Base-by-base conservation (phyloP, 2,329 filamentous ascomycete genomes). In the Aschersonia sp. region DNA sequence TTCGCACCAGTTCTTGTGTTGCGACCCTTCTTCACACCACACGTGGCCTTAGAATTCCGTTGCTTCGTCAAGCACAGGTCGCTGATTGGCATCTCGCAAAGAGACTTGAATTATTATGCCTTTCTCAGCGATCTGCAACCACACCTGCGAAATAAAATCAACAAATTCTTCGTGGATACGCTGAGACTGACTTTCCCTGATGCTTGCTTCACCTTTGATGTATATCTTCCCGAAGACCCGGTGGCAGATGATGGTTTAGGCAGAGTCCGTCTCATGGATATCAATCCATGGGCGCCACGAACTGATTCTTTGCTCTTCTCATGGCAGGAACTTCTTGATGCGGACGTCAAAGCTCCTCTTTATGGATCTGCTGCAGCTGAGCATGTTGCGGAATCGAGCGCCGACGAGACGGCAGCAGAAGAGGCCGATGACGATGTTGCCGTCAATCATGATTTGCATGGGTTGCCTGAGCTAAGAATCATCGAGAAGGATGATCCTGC, bases 41-140 rank as follows among this genome's bases (percentile, higher is more conserved):
- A 96, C 61, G 87, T 89, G 0, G 85, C 87, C 0, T 78, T 96
- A 50, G 92, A 98, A 63, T 98, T 98, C 65, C 79, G 92, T 30
- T 96, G 89, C 62, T 98, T 97, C 59, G 92, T 97, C 40, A 86
- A 90, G 57, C 73, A 88, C 49, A 75, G 87, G 9, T 78, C 78
- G 47, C 72, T 98, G 12, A 73, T 98, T 41, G 88, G 81, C 50
- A 81, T 97, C 49, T 85, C 83, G 35, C 92, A 97, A 66, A 79
- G 92, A 5, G 90, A 97, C 61, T 74, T 90, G 46, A 95, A 94
- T 59, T 78, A 92, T 67, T 97, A 90, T 63, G 79, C 84, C 10
- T 98, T 96, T 61, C 72, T 97, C 5, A 61, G 67, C 12, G 64
- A 60, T 0, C 60, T 96, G 63, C 75, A 79, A 45, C 71, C 78